Base-by-base conservation (phyloP, 1,284 basidiomycete species). In the Cutaneotrichosporon sp. region DNA sequence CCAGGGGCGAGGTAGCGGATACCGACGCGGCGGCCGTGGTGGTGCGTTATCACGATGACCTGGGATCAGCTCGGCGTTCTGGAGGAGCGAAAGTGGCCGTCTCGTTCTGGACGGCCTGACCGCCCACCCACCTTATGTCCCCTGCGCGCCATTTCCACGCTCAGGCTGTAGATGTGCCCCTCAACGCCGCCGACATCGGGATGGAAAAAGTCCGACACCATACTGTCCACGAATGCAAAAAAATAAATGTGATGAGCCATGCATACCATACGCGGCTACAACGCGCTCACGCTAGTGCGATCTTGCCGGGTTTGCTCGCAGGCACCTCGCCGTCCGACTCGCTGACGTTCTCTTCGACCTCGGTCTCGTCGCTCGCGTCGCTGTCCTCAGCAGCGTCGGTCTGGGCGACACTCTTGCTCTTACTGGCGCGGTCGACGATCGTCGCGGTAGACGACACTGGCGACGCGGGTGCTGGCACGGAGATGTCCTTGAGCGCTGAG, bases 181-280 rank as follows among this genome's bases (percentile, higher is more conserved):
- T 99, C 97, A 30, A 99, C 95, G 11, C 97, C 97, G 30, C 97
- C 97, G 3, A 97, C 89, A 67, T 88, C 86, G 0, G 96, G 96
- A 75, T 92, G 89, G 82, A 98, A 99, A 83, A 98, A 99, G 81
- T 99, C 96, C 56, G 89, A 92, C 56, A 98, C 87, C 91, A 99
- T 94, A 38, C 80, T 81, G 51, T 34, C 30, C 30, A 16, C 18
- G 30, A 34, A 26, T 2, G 26, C 26, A 26, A 31, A 51, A 31
- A 9, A 65, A 30, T 22, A 21, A 31, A 56, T 38, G 55, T 56
- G 51, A 70, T 72, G 65, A 72, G 72, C 70, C 67, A 75, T 70
- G 70, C 69, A 72, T 74, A 42, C 55, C 13, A 56, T 22, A 56
- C 63, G 47, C 46, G 52, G 56, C 56, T 59, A 64, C 60, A 62